phyloP scores from a whole-genome alignment of 176 grass and related monocot species.

The Elymus sibiricus region DNA sequence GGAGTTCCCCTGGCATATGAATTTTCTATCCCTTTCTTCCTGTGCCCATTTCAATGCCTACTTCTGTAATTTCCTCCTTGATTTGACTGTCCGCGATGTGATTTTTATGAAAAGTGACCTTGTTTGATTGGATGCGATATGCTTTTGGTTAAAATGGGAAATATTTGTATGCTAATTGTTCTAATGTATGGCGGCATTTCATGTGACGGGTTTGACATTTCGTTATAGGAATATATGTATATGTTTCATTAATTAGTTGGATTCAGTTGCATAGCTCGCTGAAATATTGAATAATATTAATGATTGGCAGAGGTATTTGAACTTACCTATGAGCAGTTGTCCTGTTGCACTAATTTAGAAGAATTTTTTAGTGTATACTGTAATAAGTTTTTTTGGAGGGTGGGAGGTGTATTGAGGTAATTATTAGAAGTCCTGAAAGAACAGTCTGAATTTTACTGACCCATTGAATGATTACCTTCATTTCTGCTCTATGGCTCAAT shows the following conservation, averaged over 20 bases:
- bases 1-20: slow-evolving; percentile 79
- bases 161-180: background rate
- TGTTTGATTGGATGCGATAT: background rate
- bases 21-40: background rate
- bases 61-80: background rate
- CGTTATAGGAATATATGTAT: background rate
- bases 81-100: background rate
- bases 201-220: background rate
- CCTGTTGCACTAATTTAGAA: background rate
- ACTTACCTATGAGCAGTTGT: background rate
- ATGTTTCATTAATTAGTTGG: background rate
- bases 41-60: background rate
- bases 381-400: background rate
- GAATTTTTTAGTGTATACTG: background rate
- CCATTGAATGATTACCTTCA: background rate
- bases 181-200: background rate
- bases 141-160: background rate
- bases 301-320: background rate
- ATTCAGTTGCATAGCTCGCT: background rate
- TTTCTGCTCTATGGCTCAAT: background rate
- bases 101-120: background rate
- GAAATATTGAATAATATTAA: background rate
- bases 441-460: background rate
- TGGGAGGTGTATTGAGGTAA: background rate
- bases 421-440: background rate